Evolutionary conservation across 345 rosid species (phyloP).

Genomic region (Cardiospermum halicacabum): DNA sequence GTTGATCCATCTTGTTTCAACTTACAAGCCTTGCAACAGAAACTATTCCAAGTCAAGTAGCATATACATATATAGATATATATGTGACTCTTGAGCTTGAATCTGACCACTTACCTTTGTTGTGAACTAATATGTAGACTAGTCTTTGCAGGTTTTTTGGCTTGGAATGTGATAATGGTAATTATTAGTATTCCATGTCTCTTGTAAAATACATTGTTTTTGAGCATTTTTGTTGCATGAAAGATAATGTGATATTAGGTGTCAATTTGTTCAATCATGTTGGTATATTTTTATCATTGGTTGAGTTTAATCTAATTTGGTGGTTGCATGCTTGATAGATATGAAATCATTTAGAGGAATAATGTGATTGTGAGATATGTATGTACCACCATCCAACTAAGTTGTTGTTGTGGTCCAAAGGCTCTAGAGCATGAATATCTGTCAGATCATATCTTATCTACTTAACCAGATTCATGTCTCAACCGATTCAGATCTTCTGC

Average conservation of each 20-base stretch:
- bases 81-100: not conserved
- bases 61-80: no score
- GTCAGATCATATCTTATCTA: not conserved
- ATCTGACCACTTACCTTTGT: constrained; percentile 3
- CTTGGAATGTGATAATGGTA: not conserved
- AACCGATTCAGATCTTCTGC: not conserved
- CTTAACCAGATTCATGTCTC: not conserved
- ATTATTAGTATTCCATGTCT: no score
- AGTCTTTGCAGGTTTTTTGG: constrained; percentile 2
- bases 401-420: not conserved
- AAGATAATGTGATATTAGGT: no score
- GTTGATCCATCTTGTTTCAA: constrained; percentile 31
- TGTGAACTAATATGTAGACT: not conserved
- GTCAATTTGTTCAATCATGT: no score
- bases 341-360: no score
- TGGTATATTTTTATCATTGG: no score
- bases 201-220: no score
- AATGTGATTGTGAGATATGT: not conserved
- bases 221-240: constrained; percentile 5
- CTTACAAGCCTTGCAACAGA: constrained; percentile 28
- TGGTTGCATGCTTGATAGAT: no score
- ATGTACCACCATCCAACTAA: not conserved
- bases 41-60: constrained; percentile 22
- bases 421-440: not conserved
- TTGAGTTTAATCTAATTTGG: no score